Evolutionary conservation across 2,329 filamentous ascomycete species (phyloP), one percentile per base, ranked within the genome.

Genomic region (Seiridium cupressi): DNA sequence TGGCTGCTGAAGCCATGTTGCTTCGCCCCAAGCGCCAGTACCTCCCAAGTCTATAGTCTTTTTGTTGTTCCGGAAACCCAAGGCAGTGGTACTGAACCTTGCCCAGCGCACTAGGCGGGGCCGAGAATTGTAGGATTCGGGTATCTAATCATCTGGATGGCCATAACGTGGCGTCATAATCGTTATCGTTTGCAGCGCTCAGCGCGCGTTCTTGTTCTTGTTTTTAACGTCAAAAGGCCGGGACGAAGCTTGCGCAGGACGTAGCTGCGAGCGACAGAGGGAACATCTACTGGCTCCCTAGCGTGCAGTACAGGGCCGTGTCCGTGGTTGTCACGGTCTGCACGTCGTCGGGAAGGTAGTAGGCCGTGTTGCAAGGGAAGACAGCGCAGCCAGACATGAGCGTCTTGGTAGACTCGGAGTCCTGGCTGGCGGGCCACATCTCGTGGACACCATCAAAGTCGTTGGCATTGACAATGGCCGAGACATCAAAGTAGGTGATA

Each of bases 401-500:
- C 6, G 62, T 63, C 64, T 74, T 66, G 60, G 63, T 46, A 32
- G 44, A 42, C 31, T 49, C 47, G 8, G 58, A 35, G n/a, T 60
- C 42, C 54, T 72, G 57, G 56, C 57, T 66, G 59, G 69, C 70
- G 35, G 83, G 83, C 74, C 74, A 85, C 71, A 86, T 78, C 74
- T 80, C 73, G 78, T 85, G 84, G 67, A 86, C 77, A 66, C 81
- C 81, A 63, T 79, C 60, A 64, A 73, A 66, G 71, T 85, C 84
- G 44, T 68, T 68, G 55, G 81, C 72, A 71, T 82, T 74, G 66
- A 85, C 81, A 64, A 86, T 86, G 70, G 83, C 83, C 9, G 82
- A 85, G 63, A 86, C 82, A 63, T 86, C 84, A 60, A 83, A 86
- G 78, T 79, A 86, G 60, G 79, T 84, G 61, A 75, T 62, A 64